Conservation (phyloP, 2,329 filamentous ascomycete species). For the Aspergillus brasiliensis region DNA sequence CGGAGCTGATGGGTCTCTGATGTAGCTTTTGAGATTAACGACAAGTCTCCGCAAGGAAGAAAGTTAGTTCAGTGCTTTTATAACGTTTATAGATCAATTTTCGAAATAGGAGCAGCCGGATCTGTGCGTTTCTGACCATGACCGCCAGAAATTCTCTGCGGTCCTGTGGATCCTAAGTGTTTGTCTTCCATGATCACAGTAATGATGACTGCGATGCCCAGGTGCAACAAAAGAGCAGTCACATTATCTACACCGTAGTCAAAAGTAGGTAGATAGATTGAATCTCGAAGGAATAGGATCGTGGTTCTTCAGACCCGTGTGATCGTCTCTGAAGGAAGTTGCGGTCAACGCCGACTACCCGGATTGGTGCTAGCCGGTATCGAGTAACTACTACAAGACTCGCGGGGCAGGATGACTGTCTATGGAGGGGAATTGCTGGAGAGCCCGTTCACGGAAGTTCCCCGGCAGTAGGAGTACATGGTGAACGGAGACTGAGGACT, state of each 20-base stretch:
- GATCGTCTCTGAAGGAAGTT: neutral
- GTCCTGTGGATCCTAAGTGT: neutral
- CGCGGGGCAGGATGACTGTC: neutral
- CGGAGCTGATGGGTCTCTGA: neutral
- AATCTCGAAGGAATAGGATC: neutral
- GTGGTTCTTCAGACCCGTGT: neutral
- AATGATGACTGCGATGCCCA: neutral
- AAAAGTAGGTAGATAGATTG: neutral
- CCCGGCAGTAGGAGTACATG: neutral
- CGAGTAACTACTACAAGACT: neutral
- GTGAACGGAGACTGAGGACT: neutral
- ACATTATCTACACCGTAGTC: neutral
- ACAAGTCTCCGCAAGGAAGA: fast-evolving
- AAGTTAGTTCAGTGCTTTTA: no score
- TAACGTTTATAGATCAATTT: no score
- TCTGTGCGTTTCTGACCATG: neutral
- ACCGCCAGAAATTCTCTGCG: neutral
- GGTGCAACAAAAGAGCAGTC: neutral
- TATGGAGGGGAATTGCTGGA: neutral
- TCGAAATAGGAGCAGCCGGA: no score
- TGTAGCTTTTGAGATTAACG: no score
- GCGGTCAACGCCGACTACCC: neutral
- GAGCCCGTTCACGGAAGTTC: neutral
- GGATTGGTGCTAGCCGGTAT: neutral
- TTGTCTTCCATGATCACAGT: neutral